A percentile compares a stretch with the other conserved stretches of the same genome.
phyloP scores from a whole-genome alignment of 1,284 basidiomycete genomes.

The Omphalotus olearius region DNA sequence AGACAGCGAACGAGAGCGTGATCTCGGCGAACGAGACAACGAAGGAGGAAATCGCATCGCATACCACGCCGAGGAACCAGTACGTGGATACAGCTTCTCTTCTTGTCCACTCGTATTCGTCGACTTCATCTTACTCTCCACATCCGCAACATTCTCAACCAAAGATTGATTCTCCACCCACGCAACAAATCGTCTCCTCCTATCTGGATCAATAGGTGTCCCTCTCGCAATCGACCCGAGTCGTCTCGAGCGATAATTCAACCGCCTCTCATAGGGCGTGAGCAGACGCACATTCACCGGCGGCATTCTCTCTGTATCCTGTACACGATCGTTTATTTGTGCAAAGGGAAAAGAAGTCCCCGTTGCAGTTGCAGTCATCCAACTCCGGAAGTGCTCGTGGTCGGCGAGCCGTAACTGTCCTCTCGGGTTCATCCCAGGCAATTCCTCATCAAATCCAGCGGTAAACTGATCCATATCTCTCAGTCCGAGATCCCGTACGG shows the following conservation, averaged over 20 bases:
- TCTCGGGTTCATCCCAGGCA: too few relatives aligned
- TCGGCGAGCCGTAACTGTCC: too few relatives aligned
- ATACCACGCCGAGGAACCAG: slow-evolving; percentile 7
- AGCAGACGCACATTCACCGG: slow-evolving; percentile 1
- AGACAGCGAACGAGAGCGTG: too few relatives aligned
- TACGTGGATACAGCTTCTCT: not conserved
- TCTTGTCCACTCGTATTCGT: not conserved
- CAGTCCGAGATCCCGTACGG: not conserved
- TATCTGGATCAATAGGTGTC: slow-evolving; percentile 7
- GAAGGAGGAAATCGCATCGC: slow-evolving; percentile 1
- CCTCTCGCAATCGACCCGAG: slow-evolving; percentile 5
- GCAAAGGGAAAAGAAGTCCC: too few relatives aligned
- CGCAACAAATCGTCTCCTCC: slow-evolving; percentile 2
- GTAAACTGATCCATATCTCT: slow-evolving; percentile 3
- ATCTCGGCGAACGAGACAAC: not conserved
- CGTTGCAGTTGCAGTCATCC: too few relatives aligned
- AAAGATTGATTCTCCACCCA: slow-evolving; percentile 5
- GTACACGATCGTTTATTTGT: too few relatives aligned
- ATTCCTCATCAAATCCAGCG: not conserved
- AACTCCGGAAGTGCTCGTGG: too few relatives aligned
- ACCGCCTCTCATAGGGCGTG: slow-evolving; percentile 1
- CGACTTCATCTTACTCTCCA: not conserved
- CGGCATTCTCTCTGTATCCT: too few relatives aligned
- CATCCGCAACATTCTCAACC: not conserved
- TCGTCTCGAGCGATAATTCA: slow-evolving; percentile 7